Percentiles rank a stretch among this genome's conserved stretches.
phyloP scores from a whole-genome alignment of 2,329 filamentous ascomycete species.

The Chrysosporium queenslandicum region DNA sequence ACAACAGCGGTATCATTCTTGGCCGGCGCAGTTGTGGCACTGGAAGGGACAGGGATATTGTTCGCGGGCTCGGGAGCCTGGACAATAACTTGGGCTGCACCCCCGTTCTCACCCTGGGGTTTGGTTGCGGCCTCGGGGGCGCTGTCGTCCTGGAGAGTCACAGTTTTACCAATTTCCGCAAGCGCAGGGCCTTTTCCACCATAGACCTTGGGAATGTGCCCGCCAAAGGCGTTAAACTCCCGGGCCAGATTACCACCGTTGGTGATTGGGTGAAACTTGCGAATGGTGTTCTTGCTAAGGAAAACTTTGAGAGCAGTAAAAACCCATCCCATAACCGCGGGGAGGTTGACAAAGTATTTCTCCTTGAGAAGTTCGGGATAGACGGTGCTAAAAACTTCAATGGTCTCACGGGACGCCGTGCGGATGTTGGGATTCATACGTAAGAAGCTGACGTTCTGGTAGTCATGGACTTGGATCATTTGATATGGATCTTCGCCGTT shows the following conservation, averaged over 20 bases:
- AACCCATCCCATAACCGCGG: conserved; percentile 80
- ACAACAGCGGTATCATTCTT: background rate
- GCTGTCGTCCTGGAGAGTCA: conserved; percentile 21
- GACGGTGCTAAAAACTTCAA: conserved; percentile 66
- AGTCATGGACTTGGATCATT: conserved; percentile 89
- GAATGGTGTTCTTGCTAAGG: conserved; percentile 60
- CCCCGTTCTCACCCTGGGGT: conserved; percentile 18
- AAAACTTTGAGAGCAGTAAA: conserved; percentile 67
- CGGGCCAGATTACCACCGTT: conserved; percentile 60
- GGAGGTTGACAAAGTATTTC: conserved; percentile 96
- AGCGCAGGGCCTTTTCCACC: conserved; percentile 59
- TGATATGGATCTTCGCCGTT: conserved; percentile 67
- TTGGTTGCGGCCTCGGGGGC: conserved; percentile 15
- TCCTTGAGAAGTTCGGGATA: conserved; percentile 83
- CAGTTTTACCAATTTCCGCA: conserved; percentile 29
- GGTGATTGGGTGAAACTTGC: conserved; percentile 69
- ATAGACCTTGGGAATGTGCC: conserved; percentile 62
- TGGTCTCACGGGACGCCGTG: conserved; percentile 66
- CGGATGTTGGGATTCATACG: conserved; percentile 68
- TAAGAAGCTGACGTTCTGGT: conserved; percentile 77
- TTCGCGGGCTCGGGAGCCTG: conserved; percentile 2
- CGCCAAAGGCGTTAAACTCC: conserved; percentile 50
- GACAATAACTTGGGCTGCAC: conserved; percentile 17
- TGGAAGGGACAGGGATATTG: background rate
- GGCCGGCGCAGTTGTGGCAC: background rate